Conservation (phyloP, 139 green algal genomes). For the Spirogloea muscicola region DNA sequence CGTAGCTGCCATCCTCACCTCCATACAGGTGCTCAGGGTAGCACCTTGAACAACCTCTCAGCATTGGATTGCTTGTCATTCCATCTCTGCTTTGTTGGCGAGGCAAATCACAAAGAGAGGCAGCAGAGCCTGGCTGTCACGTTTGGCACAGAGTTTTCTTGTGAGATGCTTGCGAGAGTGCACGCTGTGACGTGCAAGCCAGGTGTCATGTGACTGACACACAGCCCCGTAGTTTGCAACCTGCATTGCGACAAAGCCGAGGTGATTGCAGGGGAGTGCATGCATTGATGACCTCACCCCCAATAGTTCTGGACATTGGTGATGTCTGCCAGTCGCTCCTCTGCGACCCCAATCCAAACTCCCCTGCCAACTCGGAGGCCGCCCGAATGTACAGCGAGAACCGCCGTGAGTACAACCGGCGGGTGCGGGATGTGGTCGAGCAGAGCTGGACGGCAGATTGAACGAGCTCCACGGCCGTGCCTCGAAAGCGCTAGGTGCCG, state of each 20-base stretch:
- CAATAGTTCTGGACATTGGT: constrained; percentile 3
- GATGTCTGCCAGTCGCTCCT: constrained; percentile 77
- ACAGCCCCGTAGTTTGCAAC: too few relatives aligned
- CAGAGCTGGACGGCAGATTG: constrained; percentile 52
- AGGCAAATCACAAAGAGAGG: too few relatives aligned
- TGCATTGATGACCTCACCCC: constrained; percentile 12
- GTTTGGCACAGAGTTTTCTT: too few relatives aligned
- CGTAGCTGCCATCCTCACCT: constrained; percentile 91
- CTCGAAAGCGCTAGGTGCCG: neutral
- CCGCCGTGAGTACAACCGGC: constrained; percentile 85
- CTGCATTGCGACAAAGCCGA: too few relatives aligned
- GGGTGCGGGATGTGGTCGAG: constrained; percentile 84
- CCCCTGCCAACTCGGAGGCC: constrained; percentile 94
- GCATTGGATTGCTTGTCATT: too few relatives aligned
- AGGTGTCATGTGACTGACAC: too few relatives aligned
- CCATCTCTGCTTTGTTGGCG: too few relatives aligned
- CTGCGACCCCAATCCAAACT: constrained; percentile 96
- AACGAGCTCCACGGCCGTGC: neutral
- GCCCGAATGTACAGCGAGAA: constrained; percentile 85
- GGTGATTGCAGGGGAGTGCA: neutral
- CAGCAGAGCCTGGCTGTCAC: too few relatives aligned
- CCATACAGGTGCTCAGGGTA: constrained; percentile 82
- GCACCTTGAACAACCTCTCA: too few relatives aligned
- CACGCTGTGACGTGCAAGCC: too few relatives aligned
- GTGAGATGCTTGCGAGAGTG: constrained; percentile 6